phyloP scores from a whole-genome alignment of 2,329 filamentous ascomycete species.

The Dactylellina drechsleri region DNA sequence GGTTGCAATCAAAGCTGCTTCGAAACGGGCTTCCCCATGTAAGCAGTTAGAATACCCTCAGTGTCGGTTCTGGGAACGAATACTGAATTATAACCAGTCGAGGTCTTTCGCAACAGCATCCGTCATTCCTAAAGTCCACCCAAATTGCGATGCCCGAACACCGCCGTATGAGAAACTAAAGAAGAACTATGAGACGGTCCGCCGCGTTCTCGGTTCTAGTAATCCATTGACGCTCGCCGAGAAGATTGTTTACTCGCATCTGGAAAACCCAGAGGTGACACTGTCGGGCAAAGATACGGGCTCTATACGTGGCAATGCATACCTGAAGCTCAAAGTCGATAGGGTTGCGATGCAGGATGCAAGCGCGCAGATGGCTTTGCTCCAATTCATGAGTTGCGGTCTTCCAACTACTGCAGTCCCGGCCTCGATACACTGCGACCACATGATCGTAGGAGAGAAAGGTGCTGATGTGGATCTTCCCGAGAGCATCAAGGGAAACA shows the following conservation, averaged over 20 bases:
- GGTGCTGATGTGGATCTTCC: constrained; percentile 87
- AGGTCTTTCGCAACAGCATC: constrained; percentile 43
- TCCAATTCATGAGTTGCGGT: constrained; percentile 98
- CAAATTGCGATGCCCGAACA: constrained; percentile 68
- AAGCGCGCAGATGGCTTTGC: constrained; percentile 94
- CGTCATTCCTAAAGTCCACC: constrained; percentile 52
- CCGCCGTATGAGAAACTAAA: constrained; percentile 86
- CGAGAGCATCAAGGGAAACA: constrained; percentile 87
- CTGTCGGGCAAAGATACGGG: constrained; percentile 86
- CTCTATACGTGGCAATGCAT: constrained; percentile 84
- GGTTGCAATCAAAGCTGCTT: constrained; percentile 6
- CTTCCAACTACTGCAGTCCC: constrained; percentile 89
- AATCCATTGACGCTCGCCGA: constrained; percentile 85
- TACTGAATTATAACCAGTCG: constrained; percentile 12
- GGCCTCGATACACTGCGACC: constrained; percentile 97
- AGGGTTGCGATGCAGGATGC: constrained; percentile 99
- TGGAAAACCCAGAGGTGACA: constrained; percentile 85
- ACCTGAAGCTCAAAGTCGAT: constrained; percentile 96
- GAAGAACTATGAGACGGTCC: constrained; percentile 78
- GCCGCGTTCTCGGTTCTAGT: constrained; percentile 73
- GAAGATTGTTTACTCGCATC: constrained; percentile 97
- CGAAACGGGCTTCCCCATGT: constrained; percentile 11
- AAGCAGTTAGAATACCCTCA: constrained; percentile 9
- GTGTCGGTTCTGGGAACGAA: background rate
- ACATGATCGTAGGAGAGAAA: constrained; percentile 95